Evolutionary conservation across 2,329 filamentous ascomycete genomes (phyloP).

Genomic region (Xylariaceae sp.): DNA sequence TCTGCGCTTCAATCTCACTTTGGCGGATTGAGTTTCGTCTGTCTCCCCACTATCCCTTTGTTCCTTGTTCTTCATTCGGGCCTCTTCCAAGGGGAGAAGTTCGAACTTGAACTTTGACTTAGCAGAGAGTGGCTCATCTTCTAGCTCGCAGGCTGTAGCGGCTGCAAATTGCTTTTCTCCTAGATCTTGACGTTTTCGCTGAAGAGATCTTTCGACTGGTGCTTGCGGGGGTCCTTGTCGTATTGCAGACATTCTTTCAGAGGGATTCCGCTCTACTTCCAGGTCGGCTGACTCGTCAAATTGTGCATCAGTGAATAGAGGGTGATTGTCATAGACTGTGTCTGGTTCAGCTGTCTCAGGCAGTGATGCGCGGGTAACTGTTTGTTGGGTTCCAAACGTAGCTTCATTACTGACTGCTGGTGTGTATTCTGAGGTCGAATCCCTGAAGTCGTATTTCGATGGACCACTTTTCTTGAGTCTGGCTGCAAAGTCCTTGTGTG

Average conservation of each 20-base stretch:
- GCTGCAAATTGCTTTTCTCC: constrained; percentile 5
- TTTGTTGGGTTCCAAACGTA: constrained; percentile 5
- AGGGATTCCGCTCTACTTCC: constrained; percentile 1
- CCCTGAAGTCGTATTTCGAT: constrained; percentile 25
- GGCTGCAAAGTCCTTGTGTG: constrained; percentile 12
- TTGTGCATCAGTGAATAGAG: neutral
- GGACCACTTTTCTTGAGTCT: constrained; percentile 12
- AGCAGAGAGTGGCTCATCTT: constrained; percentile 10
- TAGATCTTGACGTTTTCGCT: neutral
- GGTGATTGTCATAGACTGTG: neutral
- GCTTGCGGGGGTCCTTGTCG: neutral
- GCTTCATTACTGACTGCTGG: constrained; percentile 11
- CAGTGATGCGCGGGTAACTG: constrained; percentile 6
- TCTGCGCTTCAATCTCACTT: constrained; percentile 10
- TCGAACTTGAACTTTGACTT: constrained; percentile 23
- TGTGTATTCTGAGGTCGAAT: constrained; percentile 23
- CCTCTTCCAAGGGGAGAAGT: constrained; percentile 22
- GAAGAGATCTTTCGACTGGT: no score
- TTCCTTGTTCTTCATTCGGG: constrained; percentile 18
- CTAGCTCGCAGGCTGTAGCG: constrained; percentile 4
- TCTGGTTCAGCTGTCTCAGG: neutral
- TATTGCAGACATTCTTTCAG: neutral
- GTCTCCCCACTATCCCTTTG: constrained; percentile 21
- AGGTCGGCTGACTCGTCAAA: constrained; percentile 2
- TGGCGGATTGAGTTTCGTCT: constrained; percentile 18